phyloP scores from a whole-genome alignment of 495 filamentous ascomycete genomes.

The Hapsidospora chrysogenum region DNA sequence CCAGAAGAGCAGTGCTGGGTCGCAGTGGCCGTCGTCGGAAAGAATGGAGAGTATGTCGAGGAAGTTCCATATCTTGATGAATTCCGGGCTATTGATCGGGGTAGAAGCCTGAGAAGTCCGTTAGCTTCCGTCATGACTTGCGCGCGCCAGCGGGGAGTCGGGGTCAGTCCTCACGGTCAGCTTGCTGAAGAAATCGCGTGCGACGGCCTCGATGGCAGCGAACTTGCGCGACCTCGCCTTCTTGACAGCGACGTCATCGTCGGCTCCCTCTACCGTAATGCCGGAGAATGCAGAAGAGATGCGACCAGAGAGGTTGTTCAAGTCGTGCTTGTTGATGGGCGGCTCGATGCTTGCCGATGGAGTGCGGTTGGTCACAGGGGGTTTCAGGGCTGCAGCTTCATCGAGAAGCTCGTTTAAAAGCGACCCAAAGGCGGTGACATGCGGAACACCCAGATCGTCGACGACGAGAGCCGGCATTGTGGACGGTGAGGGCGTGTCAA shows the following conservation, averaged over 20 bases:
- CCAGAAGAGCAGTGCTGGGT: constrained; percentile 70
- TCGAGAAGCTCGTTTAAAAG: constrained; percentile 45
- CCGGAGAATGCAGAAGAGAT: constrained; percentile 6
- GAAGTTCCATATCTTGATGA: constrained; percentile 79
- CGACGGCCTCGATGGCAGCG: constrained; percentile 62
- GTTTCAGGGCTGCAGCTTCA: constrained; percentile 22
- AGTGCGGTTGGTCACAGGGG: constrained; percentile 42
- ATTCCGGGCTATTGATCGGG: constrained; percentile 53
- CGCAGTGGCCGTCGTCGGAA: constrained; percentile 72
- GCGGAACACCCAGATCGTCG: constrained; percentile 30
- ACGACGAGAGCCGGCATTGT: constrained; percentile 22
- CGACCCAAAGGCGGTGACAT: constrained; percentile 36
- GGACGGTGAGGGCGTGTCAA: neutral
- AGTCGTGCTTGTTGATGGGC: constrained; percentile 46
- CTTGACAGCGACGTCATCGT: constrained; percentile 6
- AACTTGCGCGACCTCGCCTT: constrained; percentile 28
- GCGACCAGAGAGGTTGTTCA: constrained; percentile 28
- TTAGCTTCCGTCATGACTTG: too few species aligned
- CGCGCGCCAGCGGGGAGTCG: constrained; percentile 2
- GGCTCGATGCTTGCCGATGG: constrained; percentile 60
- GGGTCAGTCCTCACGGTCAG: constrained; percentile 39
- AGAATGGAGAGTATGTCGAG: constrained; percentile 78
- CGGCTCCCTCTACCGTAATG: neutral
- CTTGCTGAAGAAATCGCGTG: constrained; percentile 58
- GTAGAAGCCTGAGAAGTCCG: constrained; percentile 48